Percentiles rank a stretch among this genome's conserved stretches.
These are phyloP conservation scores for Pluteus cervinus DNA, from an alignment of 768 basidiomycete species.

Conservation along the genomic window DNA sequence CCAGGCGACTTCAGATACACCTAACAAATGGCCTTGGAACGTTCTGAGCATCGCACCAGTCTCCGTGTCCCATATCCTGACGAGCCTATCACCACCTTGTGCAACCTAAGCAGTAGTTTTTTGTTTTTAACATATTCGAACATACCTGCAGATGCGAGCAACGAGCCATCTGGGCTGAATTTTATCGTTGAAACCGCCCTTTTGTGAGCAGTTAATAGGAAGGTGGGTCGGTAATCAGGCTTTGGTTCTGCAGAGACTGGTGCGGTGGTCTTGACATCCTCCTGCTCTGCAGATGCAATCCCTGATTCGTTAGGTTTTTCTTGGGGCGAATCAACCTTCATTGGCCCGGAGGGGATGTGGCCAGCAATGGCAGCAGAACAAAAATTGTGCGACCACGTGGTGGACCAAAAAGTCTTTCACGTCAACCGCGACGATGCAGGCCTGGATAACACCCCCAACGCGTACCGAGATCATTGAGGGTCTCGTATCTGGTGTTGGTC, in stretches of 20 bases:
- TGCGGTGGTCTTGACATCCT: slow-evolving; percentile 2
- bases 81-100: slow-evolving; percentile 78
- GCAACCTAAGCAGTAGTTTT: slow-evolving; percentile 19
- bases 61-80: slow-evolving; percentile 76
- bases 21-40: slow-evolving; percentile 67
- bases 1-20: slow-evolving; percentile 91
- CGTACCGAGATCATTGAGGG: slow-evolving; percentile 86
- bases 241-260: slow-evolving; percentile 1
- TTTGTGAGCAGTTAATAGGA: slow-evolving; percentile 76
- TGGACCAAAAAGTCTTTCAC: slow-evolving; percentile 23
- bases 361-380: too few species aligned
- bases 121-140: slow-evolving; percentile 11
- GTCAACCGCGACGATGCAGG: slow-evolving; percentile 32
- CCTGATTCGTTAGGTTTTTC: too few species aligned
- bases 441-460: slow-evolving; percentile 72
- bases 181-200: slow-evolving; percentile 79
- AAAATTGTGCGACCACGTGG: too few species aligned
- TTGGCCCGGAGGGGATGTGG: too few species aligned
- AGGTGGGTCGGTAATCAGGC: slow-evolving; percentile 43
- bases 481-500: slow-evolving; percentile 86
- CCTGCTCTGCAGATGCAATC: too few species aligned
- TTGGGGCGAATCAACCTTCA: slow-evolving; percentile 3
- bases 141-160: slow-evolving; percentile 82
- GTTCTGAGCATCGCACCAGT: slow-evolving; percentile 72
- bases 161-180: slow-evolving; percentile 80